Evolutionary conservation across 768 basidiomycete species (phyloP), one percentile per base, ranked within the genome.

Genomic region (Leucocoprinus sp.): DNA sequence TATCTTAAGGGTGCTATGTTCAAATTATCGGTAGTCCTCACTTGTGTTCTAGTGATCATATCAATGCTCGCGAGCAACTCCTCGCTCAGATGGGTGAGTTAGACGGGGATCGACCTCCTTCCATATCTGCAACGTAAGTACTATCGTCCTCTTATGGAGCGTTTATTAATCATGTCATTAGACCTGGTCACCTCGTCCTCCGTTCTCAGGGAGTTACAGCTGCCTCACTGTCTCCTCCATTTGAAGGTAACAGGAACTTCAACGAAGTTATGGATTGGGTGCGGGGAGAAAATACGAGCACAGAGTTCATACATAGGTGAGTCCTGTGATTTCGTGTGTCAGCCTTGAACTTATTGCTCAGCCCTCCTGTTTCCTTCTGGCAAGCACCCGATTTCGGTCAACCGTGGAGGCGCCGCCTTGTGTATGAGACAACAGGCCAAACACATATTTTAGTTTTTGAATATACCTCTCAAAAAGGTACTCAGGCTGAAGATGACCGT

Each of bases 121-220:
- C 42, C 17, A 31, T 52, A 21, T 23, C 35, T 29, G 51, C 47
- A 11, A 48, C 43, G 51, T 52, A 27, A 3, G 51, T 48, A 12
- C 15, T 12, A 12, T 17, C 21, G 19, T 14, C 9, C 14, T 6
- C 8, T 27, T 26, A 12, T 34, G 14, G 11, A 31, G 14, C 6
- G 9, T 15, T 14, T 6, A 12, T 34, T 52, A 12, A 52, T 35
- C 21, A 8, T 15, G 11, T 23, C 21, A n/a, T 5, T 11, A 52
- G 51, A 9, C 34, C 47, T 18, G 51, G 51, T 18, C 51, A 52
- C 37, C 31, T 48, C 22, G 17, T 52, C 35, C 9, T 52, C 8
- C 9, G 21, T 18, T 44, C 47, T 4, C 23, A 31, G 8, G 46
- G 36, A 8, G 15, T 38, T 18, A 31, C 35, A 11, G 18, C 24